phyloP scores from a whole-genome alignment of 2,329 filamentous ascomycete genomes.

The Colletotrichum acutatum region DNA sequence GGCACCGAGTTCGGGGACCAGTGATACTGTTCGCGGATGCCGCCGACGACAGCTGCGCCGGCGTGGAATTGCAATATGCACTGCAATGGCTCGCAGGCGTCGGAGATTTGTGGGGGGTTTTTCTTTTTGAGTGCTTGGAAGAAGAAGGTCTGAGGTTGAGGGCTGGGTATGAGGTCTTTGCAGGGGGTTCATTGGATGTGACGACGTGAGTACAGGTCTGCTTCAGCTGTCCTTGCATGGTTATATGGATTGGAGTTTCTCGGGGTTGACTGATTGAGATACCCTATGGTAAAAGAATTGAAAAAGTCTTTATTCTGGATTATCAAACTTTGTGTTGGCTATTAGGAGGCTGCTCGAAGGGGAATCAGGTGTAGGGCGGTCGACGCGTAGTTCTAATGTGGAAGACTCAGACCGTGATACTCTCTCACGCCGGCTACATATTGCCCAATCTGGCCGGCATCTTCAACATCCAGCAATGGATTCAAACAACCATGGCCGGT shows the following conservation, averaged over 20 bases:
- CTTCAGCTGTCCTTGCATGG: background rate
- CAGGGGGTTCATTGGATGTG: background rate
- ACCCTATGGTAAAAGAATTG: background rate
- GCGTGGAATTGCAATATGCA: constrained; percentile 28
- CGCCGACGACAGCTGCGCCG: constrained; percentile 1
- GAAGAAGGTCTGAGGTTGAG: background rate
- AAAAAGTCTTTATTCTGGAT: background rate
- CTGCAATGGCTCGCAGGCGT: constrained; percentile 18
- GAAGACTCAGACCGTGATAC: too few species aligned
- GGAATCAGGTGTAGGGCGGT: too few species aligned
- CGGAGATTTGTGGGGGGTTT: constrained; percentile 20
- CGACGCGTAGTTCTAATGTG: too few species aligned
- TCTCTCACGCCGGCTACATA: too few species aligned
- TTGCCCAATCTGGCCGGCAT: rapidly evolving
- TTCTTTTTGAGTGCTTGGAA: constrained; percentile 26
- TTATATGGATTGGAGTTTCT: background rate
- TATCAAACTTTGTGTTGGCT: too few species aligned
- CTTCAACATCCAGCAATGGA: constrained; percentile 2
- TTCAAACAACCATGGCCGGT: constrained; percentile 19
- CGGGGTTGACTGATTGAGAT: background rate
- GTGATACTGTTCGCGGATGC: constrained; percentile 19
- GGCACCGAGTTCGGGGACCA: constrained; percentile 18
- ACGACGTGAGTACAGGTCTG: background rate
- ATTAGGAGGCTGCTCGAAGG: too few species aligned
- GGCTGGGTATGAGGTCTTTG: background rate